Base-by-base conservation (phyloP, 2,329 filamentous ascomycete genomes). In the Eutypa lata region DNA sequence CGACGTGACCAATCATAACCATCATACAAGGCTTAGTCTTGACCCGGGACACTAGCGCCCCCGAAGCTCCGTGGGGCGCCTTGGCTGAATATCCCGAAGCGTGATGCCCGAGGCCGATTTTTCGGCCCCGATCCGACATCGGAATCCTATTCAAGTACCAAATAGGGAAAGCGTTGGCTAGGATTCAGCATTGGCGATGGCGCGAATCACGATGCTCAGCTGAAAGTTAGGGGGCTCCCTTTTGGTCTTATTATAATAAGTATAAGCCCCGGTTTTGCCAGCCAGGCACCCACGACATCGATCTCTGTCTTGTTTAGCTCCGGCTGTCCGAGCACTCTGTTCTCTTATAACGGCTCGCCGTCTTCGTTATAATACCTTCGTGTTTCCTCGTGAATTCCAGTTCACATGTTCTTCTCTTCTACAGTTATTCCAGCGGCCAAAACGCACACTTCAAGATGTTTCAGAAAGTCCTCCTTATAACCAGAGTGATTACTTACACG, bases 311-410 rank as follows among this genome's bases (percentile, higher is more conserved):
- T 4, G 35, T 61, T 40, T 61, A 54, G 21, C 37, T 57, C 26
- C 57, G 52, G 48, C 53, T 13, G 42, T 58, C 6, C 54, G 53
- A n/a, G n/a, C n/a, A n/a, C n/a, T n/a, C 14, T 18, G 38, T 10
- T 42, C 10, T 19, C 19, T 21, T 22, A 42, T 42, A 4, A 14
- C 18, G 5, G 11, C 5, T 19, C 4, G 2, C 11, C n/a, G 18
- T 21, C 11, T 42, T 42, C 7, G 1, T 21, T 18, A 8, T 22
- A 10, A 18, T 8, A 1, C 5, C 13, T 10, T 19, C 8, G n/a
- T 19, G n/a, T 19, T 18, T 42, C 19, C 8, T 42, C 7, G 5
- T 11, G 1, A 11, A 2, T 22, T 42, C 19, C 38, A 7, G 2
- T 11, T 18, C 18, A n/a, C 19, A 18, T 11, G 6, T 10, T 1